Percentiles rank a stretch among this genome's conserved stretches.
Evolutionary conservation across 805 yeast species (phyloP).

Genomic region (Maudiozyma bulderi): DNA sequence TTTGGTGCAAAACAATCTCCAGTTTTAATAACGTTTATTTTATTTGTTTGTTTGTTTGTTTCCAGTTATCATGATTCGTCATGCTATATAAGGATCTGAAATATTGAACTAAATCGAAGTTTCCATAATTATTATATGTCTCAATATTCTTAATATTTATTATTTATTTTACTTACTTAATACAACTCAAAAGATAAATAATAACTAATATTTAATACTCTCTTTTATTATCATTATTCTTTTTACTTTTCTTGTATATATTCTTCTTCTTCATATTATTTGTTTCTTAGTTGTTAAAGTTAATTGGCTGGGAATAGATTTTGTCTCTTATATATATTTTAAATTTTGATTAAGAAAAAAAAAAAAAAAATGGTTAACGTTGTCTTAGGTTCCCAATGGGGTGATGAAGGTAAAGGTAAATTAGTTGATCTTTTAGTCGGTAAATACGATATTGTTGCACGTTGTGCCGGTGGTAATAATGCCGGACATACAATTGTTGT

Average conservation of each 20-base stretch:
- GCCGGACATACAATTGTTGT: constrained; percentile 99
- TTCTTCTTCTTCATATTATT: too few relatives aligned
- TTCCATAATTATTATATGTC: background rate
- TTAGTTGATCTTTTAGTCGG: constrained; percentile 92
- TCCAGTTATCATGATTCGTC: too few relatives aligned
- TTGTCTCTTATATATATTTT: background rate
- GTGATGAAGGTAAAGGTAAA: constrained; percentile 99
- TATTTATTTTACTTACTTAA: background rate
- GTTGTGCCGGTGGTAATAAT: constrained; percentile 98
- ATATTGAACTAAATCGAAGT: background rate
- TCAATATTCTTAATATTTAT: background rate
- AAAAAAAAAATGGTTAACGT: constrained; percentile 45
- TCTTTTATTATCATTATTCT: background rate
- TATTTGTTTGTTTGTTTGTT: too few relatives aligned
- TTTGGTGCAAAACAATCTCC: too few relatives aligned
- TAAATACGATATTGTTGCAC: constrained; percentile 89
- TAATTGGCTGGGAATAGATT: background rate
- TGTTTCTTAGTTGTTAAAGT: too few relatives aligned
- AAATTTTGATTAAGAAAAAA: background rate
- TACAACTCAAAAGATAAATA: background rate
- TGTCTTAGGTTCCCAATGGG: constrained; percentile 98
- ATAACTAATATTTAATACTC: background rate
- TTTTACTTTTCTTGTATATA: background rate
- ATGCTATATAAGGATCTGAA: too few relatives aligned
- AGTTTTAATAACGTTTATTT: too few relatives aligned